Base-by-base conservation (phyloP, 495 filamentous ascomycete species). In the Niebla homalea region DNA sequence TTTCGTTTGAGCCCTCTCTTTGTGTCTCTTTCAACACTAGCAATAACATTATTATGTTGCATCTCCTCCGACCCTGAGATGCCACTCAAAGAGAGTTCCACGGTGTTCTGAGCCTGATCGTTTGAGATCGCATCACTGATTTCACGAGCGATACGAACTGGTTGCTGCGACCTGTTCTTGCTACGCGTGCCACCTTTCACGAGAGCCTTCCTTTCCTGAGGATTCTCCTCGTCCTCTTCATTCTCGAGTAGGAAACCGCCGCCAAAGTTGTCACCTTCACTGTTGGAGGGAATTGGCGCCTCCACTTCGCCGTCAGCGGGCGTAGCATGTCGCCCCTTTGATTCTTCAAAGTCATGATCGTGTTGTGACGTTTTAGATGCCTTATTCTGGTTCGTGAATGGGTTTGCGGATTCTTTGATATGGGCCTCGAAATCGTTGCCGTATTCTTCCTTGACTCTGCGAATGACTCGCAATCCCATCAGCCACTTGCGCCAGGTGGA, bases 401-500 rank as follows among this genome's bases (percentile, higher is more conserved):
- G 73, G 55, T 76, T 76, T 12, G 62, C 54, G 50, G 64, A 65
- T 19, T 66, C 67, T 46, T 47, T 66, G 45, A 55, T 53, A 48
- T 51, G 43, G 3, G 54, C 67, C 25, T 66, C 62, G 53, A 68
- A 67, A 20, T 62, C 67, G 7, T 60, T 65, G 3, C 83, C 85
- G 69, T 94, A 93, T 44, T 94, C 87, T 47, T 81, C 75, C 36
- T 74, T 70, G 26, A 98, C 79, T 36, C 89, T 72, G 63, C 89
- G 77, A 32, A 84, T 71, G 54, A 97, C 89, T 37, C 87, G 73
- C 64, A 94, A 54, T 1, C 89, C 89, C 71, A 87, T 82, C 37
- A 94, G 50, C 52, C 95, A 87, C 62, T 85, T 94, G 46, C 83
- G 75, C 92, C 93, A 99, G 55, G 77, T 80, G 23, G 71, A 74